Conservation (phyloP, 768 basidiomycete species). For the Lactifluus volemus region DNA sequence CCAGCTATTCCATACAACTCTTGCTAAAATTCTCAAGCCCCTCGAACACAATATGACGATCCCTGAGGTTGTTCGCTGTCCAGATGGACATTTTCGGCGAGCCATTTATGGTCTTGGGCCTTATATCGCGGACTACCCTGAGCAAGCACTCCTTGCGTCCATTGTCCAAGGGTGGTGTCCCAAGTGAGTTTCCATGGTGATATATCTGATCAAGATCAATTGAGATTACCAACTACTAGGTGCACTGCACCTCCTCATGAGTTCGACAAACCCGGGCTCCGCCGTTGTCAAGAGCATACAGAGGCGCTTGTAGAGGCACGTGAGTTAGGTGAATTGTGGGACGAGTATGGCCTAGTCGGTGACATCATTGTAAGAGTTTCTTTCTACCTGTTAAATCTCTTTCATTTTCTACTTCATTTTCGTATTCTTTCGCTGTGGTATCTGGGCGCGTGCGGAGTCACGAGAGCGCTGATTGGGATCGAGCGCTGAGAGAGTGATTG, state of each 20-base stretch:
- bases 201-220: not conserved
- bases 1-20: constrained; percentile 17
- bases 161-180: constrained; percentile 27
- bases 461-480: too few relatives aligned
- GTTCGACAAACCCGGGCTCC: not conserved
- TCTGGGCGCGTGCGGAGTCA: too few relatives aligned
- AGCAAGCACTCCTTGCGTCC: constrained; percentile 20
- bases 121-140: constrained; percentile 32
- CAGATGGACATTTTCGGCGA: constrained; percentile 29
- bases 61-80: not conserved
- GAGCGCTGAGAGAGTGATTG: too few relatives aligned
- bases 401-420: too few relatives aligned
- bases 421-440: too few relatives aligned
- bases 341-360: not conserved
- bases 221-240: not conserved
- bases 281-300: not conserved
- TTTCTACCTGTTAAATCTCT: too few relatives aligned
- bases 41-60: constrained; percentile 18
- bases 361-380: not conserved
- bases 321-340: not conserved
- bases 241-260: not conserved
- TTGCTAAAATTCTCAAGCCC: not conserved
- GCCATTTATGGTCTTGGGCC: constrained; percentile 28
- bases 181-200: constrained; percentile 4
- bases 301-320: not conserved